Conservation (phyloP, 331 rosid genomes). For the Malus hybrid region DNA sequence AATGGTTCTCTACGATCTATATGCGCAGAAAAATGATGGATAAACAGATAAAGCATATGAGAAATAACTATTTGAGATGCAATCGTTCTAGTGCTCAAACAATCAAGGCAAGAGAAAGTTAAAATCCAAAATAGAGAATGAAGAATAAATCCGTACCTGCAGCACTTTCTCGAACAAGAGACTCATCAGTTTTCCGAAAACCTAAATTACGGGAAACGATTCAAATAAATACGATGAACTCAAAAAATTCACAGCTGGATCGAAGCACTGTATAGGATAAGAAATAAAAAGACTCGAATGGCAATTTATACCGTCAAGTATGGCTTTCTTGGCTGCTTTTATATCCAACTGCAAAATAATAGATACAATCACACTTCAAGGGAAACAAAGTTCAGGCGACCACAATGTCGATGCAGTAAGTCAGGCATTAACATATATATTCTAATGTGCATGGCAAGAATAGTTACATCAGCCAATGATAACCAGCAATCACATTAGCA, state of each 20-base stretch:
- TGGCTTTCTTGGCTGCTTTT: constrained; percentile 66
- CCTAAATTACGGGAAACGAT: constrained; percentile 31
- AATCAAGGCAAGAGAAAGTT: not conserved
- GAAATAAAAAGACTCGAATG: not conserved
- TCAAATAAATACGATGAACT: constrained; percentile 3
- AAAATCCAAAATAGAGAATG: not conserved
- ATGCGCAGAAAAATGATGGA: not conserved
- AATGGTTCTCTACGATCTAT: not conserved
- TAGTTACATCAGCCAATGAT: not conserved
- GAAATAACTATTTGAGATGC: not conserved
- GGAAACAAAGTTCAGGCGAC: not conserved
- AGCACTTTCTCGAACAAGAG: constrained; percentile 66
- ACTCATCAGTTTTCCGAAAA: constrained; percentile 71
- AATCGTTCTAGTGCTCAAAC: not conserved
- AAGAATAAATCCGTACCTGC: constrained; percentile 31
- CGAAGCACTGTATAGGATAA: no score
- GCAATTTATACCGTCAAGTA: constrained; percentile 56
- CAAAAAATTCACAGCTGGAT: not conserved
- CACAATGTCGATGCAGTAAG: not conserved
- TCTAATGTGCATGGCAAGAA: not conserved
- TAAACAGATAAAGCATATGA: not conserved
- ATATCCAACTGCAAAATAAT: constrained; percentile 62
- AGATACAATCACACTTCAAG: not conserved
- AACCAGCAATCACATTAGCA: not conserved
- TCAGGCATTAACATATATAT: not conserved